Evolutionary conservation across 2,329 filamentous ascomycete genomes (phyloP).

Genomic region (Didymella segeticola): DNA sequence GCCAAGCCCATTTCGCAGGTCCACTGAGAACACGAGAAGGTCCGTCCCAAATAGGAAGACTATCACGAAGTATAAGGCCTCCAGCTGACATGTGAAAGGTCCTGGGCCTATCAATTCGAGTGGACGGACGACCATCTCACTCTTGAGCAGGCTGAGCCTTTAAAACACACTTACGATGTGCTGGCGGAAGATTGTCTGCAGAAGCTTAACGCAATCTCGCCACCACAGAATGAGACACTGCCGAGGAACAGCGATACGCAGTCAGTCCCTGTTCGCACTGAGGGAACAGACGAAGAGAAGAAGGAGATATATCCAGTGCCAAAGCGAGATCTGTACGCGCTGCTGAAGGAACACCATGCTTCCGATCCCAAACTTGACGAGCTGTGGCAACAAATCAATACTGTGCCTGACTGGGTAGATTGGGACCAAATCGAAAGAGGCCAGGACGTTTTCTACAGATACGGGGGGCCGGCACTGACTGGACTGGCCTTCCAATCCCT

Average conservation of each 20-base stretch:
- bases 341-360: constrained; percentile 65
- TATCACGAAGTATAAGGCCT: constrained; percentile 6
- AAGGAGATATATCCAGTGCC: constrained; percentile 43
- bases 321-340: constrained; percentile 66
- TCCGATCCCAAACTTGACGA: constrained; percentile 62
- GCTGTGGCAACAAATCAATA: constrained; percentile 72
- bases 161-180: constrained; percentile 72
- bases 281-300: constrained; percentile 39
- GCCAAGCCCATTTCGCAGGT: constrained; percentile 51
- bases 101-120: constrained; percentile 73
- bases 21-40: constrained; percentile 53
- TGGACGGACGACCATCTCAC: constrained; percentile 71
- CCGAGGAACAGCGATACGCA: constrained; percentile 48
- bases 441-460: constrained; percentile 79
- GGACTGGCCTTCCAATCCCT: constrained; percentile 70
- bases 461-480: constrained; percentile 71
- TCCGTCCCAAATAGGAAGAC: constrained; percentile 37
- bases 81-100: constrained; percentile 41
- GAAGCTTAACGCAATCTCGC: constrained; percentile 67
- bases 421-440: constrained; percentile 77
- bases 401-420: constrained; percentile 76
- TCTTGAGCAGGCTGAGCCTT: constrained; percentile 63
- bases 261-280: constrained; percentile 32
- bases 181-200: constrained; percentile 71
- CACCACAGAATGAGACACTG: constrained; percentile 50